Base-by-base conservation (phyloP, 352 stramenopile species). In the Peronospora farinosa region DNA sequence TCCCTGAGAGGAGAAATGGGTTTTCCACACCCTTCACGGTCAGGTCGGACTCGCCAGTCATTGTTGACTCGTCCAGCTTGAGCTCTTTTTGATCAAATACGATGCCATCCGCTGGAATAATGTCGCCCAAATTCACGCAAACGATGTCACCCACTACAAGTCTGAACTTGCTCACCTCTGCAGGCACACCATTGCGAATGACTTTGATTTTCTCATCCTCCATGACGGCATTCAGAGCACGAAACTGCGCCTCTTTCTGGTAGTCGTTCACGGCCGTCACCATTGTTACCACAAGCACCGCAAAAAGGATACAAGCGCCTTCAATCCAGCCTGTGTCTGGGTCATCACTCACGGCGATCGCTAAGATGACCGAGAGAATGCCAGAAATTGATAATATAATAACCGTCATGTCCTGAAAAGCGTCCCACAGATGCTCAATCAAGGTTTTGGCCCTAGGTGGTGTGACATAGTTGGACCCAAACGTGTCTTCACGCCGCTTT, bases 1-100 rank as follows among this genome's bases (percentile, higher is more conserved):
- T 98, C 17, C 94, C 95, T 1, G 87, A 97, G 15, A 98, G 74
- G 11, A 98, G 60, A 63, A 97, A 97, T 13, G 89, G 87, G 57
- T 95, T 90, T n/a, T 86, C 71, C 0, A 57, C 56, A 41, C 73
- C 77, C 61, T 97, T 97, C 15, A 57, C 48, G 37, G 97, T 61
- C 19, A 96, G 62, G 15, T 96, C 83, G 0, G 89, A 89, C 68
- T 97, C 92, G 38, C 92, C 92, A 5, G 92, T 97, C 60, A 97
- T 82, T 7, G 84, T 74, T 10, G 80, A 95, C 60, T 97, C 89
- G 55, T 97, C 87, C 13, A 95, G 67, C 54, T 92, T 93, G 40
- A 97, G 66, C 46, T 93, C 86, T 39, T 90, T 90, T 38, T 88
- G 79, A 30, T 88, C 74, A 50, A 97, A 80, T 13, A 96, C 72